Base-by-base conservation (phyloP, 2,329 filamentous ascomycete species). In the Metarhizium anisopliae region DNA sequence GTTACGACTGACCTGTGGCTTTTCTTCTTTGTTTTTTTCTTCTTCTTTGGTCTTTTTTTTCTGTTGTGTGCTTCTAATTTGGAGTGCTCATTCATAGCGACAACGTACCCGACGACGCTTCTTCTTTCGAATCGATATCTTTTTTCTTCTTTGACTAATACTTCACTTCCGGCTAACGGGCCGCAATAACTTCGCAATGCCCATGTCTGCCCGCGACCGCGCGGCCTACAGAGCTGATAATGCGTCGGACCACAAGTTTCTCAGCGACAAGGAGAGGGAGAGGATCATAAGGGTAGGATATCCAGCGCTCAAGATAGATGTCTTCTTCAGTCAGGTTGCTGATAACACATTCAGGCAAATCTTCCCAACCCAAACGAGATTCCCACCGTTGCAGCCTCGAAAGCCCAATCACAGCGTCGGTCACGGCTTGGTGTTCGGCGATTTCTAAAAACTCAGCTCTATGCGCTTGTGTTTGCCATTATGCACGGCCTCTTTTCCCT, bases 401-500 rank as follows among this genome's bases (percentile, higher is more conserved):
- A 53, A 10, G 63, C 64, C 43, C 61, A 65, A 52, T 61, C 66
- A 14, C 64, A 64, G 35, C 60, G 63, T 32, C 68, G 70, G 38
- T 75, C 75, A 20, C 74, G 74, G 50, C 71, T 85, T 18, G 82
- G 83, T 25, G 67, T 88, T 58, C 80, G 83, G 58, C 79, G 78
- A 55, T 83, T 89, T 64, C 63, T 90, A 47, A 77, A 75, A 58
- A 75, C 74, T 54, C 81, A 86, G 66, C 70, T 92, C 47, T 80
- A 90, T 70, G 69, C 84, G 54, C 68, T 90, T 45, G 68, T 90
- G 58, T 91, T 87, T 70, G 78, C 81, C 58, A 64, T 89, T 56
- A 77, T 93, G 61, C 90, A 96, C 66, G 80, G 87, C 59, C 69
- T 96, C 62, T 97, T 96, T 74, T 93, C 90, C 6, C 76, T 97